phyloP scores from a whole-genome alignment of 768 basidiomycete genomes.

The Solioccasus polychromus region DNA sequence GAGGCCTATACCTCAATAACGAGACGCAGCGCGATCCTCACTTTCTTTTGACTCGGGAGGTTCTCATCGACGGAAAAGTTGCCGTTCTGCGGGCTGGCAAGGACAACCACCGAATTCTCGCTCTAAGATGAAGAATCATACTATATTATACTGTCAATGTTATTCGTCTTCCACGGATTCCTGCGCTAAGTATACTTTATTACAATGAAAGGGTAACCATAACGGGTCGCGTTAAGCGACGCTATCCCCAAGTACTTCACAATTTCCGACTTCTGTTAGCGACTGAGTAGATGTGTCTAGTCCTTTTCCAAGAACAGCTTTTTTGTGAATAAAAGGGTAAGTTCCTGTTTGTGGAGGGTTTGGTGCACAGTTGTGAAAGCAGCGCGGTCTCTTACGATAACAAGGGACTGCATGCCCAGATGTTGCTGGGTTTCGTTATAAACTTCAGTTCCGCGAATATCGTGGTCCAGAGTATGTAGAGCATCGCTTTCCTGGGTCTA shows the following conservation, averaged over 20 bases:
- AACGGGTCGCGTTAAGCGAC: background rate
- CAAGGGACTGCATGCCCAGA: constrained; percentile 19
- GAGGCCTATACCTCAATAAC: constrained; percentile 76
- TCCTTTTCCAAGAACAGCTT: background rate
- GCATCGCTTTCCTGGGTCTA: constrained; percentile 9
- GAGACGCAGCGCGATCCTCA: constrained; percentile 48
- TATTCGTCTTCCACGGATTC: background rate
- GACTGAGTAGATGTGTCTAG: background rate
- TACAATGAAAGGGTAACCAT: constrained; percentile 5
- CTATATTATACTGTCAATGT: background rate
- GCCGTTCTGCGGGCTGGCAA: constrained; percentile 74
- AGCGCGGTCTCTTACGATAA: constrained; percentile 18
- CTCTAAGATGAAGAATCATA: constrained; percentile 22
- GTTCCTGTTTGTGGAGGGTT: constrained; percentile 19
- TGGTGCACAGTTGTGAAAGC: background rate
- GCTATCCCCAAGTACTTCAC: background rate
- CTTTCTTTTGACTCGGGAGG: constrained; percentile 37
- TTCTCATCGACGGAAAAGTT: constrained; percentile 60
- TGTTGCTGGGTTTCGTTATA: constrained; percentile 3
- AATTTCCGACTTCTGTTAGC: background rate
- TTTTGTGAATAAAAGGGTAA: constrained; percentile 17
- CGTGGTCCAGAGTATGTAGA: constrained; percentile 1
- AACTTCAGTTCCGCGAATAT: constrained; percentile 1
- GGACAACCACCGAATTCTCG: constrained; percentile 62
- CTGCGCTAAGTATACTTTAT: constrained; percentile 8